phyloP scores from a whole-genome alignment of 305 asterid genomes.

The Fraxinus greggii region DNA sequence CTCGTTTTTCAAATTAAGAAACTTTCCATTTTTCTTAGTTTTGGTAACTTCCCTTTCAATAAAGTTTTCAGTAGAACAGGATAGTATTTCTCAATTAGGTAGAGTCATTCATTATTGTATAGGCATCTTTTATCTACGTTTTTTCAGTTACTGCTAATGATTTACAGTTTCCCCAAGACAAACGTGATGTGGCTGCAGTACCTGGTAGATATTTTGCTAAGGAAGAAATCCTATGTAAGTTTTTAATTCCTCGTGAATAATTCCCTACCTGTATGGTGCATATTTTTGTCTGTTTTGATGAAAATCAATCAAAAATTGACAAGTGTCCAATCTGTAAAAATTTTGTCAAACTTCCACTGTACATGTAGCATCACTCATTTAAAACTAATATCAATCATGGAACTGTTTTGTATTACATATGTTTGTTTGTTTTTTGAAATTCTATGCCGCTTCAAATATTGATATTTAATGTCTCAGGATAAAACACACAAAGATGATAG shows the following conservation, averaged over 20 bases:
- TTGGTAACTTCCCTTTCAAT: background rate
- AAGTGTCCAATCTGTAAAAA: background rate
- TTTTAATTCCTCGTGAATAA: background rate
- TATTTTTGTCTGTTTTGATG: background rate
- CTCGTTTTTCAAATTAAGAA: background rate
- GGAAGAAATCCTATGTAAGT: conserved; percentile 86
- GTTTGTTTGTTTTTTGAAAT: background rate
- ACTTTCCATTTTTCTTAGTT: background rate
- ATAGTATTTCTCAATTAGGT: background rate
- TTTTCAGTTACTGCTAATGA: conserved; percentile 14
- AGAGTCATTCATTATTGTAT: background rate
- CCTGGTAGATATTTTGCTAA: conserved; percentile 74
- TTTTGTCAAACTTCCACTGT: background rate
- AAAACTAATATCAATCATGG: background rate
- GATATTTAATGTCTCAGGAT: conserved; percentile 43
- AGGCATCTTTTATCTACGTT: background rate
- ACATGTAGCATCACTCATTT: background rate
- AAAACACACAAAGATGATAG: conserved; percentile 62
- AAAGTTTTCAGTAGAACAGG: background rate
- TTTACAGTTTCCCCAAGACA: conserved; percentile 84
- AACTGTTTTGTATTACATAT: background rate
- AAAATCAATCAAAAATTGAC: background rate
- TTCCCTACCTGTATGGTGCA: background rate
- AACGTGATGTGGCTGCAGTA: conserved; percentile 88
- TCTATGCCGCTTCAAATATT: background rate